phyloP scores from a whole-genome alignment of 805 yeast species.

The Saturnispora bothae region DNA sequence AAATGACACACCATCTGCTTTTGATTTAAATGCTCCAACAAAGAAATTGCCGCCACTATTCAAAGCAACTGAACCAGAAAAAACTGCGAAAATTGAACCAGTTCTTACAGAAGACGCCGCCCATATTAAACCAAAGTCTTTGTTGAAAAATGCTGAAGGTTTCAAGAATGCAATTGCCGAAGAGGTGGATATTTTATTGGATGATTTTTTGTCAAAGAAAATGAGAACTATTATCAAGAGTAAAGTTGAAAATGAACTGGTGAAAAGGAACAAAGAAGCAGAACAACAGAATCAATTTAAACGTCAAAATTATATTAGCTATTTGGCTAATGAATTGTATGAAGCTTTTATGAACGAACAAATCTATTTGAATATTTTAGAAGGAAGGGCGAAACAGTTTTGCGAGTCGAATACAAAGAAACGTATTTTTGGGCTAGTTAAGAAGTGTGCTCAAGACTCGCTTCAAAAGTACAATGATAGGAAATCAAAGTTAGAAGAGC shows the following conservation, averaged over 20 bases:
- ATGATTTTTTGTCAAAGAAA: conserved; percentile 21
- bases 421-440: conserved; percentile 26
- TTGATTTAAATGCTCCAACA: no score
- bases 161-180: conserved; percentile 24
- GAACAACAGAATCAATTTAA: conserved; percentile 17
- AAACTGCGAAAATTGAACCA: no score
- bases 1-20: no score
- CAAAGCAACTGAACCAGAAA: no score
- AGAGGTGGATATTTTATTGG: conserved; percentile 19
- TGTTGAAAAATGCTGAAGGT: conserved; percentile 20
- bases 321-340: conserved; percentile 41
- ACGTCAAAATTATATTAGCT: conserved; percentile 20
- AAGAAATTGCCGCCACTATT: no score
- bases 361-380: conserved; percentile 32
- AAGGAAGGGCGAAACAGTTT: conserved; percentile 35
- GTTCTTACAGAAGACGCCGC: neutral
- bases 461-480: conserved; percentile 21
- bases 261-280: conserved; percentile 2
- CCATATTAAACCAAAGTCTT: conserved; percentile 10
- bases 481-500: conserved; percentile 32
- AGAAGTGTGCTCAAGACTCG: conserved; percentile 18
- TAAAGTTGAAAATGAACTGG: neutral
- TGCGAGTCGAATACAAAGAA: conserved; percentile 26
- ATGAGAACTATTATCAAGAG: conserved; percentile 9
- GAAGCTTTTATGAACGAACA: conserved; percentile 53